Percentiles rank a stretch among this genome's conserved stretches.
Evolutionary conservation across 1,284 basidiomycete species (phyloP).

Genomic region (Apiotrichum akiyoshidainum): DNA sequence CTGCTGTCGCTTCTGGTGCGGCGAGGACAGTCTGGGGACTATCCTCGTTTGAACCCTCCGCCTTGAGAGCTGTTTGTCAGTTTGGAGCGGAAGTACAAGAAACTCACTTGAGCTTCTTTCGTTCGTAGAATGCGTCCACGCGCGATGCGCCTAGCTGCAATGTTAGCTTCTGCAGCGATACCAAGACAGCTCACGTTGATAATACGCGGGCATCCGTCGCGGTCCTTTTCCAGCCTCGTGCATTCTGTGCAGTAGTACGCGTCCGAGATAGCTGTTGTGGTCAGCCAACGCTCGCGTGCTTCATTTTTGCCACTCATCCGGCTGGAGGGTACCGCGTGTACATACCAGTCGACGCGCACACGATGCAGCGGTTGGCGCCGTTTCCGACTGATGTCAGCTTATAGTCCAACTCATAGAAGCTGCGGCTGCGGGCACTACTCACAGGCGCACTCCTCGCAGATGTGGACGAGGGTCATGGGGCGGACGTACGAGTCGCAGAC

Average conservation of each 20-base stretch:
- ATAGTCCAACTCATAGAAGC: too few relatives aligned
- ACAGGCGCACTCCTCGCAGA: constrained; percentile 98
- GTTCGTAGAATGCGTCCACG: constrained; percentile 49
- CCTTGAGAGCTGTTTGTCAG: constrained; percentile 25
- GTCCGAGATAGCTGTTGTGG: constrained; percentile 77
- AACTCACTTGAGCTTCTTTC: constrained; percentile 45
- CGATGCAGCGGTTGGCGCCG: constrained; percentile 94
- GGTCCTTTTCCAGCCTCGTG: constrained; percentile 91
- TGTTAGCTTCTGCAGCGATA: constrained; percentile 8
- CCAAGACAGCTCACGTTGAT: constrained; percentile 64
- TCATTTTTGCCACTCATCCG: neutral
- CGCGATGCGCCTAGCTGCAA: constrained; percentile 43
- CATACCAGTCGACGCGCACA: constrained; percentile 87
- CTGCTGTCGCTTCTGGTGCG: too few relatives aligned
- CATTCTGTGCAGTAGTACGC: constrained; percentile 98
- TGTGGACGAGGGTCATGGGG: constrained; percentile 93
- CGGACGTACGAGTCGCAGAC: constrained; percentile 99
- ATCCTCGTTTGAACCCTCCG: constrained; percentile 43
- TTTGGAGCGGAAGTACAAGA: too few relatives aligned
- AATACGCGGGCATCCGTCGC: constrained; percentile 98
- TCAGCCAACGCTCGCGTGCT: neutral
- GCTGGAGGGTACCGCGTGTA: constrained; percentile 6
- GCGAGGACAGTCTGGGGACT: constrained; percentile 1
- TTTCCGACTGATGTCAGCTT: constrained; percentile 63
- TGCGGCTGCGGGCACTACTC: constrained; percentile 25